A percentile compares a stretch with the other conserved stretches of the same genome.
Conservation (phyloP, 129 eudicot genomes). For the Gnaphalium uliginosum region DNA sequence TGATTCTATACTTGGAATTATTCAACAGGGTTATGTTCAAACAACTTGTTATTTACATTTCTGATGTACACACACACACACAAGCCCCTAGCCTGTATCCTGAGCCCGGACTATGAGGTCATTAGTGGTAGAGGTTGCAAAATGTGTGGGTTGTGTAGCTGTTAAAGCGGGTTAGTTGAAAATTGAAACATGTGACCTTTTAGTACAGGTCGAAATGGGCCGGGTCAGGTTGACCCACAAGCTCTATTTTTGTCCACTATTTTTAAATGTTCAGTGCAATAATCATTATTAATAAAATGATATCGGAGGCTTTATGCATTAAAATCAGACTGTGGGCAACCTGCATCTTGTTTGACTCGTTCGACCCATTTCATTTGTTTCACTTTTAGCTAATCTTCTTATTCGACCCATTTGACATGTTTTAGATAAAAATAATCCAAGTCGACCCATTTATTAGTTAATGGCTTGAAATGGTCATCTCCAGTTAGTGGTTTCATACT, state of each 20-base stretch:
- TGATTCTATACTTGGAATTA: not conserved
- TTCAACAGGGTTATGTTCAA: not conserved
- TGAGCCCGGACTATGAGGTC: not conserved
- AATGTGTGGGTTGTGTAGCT: not conserved
- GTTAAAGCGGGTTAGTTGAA: not conserved
- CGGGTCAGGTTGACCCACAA: slow-evolving; percentile 10
- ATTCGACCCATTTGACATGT: not conserved
- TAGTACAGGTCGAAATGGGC: not conserved
- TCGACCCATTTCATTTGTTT: not conserved
- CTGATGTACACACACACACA: not conserved
- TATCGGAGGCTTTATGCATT: not conserved
- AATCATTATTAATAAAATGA: no score
- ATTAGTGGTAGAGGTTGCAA: not conserved
- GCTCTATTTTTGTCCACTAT: not conserved
- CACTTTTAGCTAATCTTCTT: no score
- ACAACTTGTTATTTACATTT: not conserved
- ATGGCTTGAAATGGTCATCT: not conserved
- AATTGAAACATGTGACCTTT: not conserved
- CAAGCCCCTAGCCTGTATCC: no score
- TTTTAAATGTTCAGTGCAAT: no score
- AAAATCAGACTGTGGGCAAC: not conserved
- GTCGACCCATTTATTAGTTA: not conserved
- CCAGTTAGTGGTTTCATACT: not conserved
- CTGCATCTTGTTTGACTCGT: not conserved
- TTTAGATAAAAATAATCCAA: not conserved